Percentiles rank a stretch among this genome's conserved stretches.
These are phyloP conservation scores for Pisolithus orientalis DNA, from an alignment of 768 basidiomycete genomes.

Conservation along the genomic window DNA sequence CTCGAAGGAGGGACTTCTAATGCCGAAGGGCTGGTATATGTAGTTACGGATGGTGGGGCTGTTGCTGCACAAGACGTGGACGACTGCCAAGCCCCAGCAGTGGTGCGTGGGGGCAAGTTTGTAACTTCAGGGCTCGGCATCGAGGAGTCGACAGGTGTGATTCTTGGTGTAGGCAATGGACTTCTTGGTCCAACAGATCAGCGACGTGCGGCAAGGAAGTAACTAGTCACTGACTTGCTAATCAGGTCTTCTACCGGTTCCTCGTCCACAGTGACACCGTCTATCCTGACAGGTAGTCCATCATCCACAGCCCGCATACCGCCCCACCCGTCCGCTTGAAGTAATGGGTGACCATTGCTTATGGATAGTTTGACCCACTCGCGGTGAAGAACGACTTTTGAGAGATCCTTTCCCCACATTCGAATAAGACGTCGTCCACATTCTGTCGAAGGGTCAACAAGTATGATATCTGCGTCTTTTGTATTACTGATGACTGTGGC, in stretches of 20 bases:
- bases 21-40: background rate
- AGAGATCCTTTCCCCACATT: slow-evolving; percentile 47
- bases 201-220: slow-evolving; percentile 4
- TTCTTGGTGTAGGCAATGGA: slow-evolving; percentile 55
- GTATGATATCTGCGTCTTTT: slow-evolving; percentile 47
- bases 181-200: slow-evolving; percentile 38
- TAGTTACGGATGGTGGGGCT: background rate
- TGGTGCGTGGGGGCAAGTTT: background rate
- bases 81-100: background rate
- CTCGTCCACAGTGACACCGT: slow-evolving; percentile 28
- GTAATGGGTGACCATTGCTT: slow-evolving; percentile 36
- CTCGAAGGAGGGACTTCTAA: slow-evolving; percentile 1
- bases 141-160: slow-evolving; percentile 39
- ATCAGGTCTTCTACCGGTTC: slow-evolving; percentile 33
- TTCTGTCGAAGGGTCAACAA: slow-evolving; percentile 49
- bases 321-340: slow-evolving; percentile 49
- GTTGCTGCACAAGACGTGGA: background rate
- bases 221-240: slow-evolving; percentile 38
- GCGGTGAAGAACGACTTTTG: slow-evolving; percentile 45
- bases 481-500: slow-evolving; percentile 47
- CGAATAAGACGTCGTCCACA: slow-evolving; percentile 52
- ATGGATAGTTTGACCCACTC: slow-evolving; percentile 48
- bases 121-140: slow-evolving; percentile 8
- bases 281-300: slow-evolving; percentile 27
- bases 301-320: slow-evolving; percentile 30